Conservation (phyloP, 495 filamentous ascomycete species). For the Trichocladium uniseriatum region DNA sequence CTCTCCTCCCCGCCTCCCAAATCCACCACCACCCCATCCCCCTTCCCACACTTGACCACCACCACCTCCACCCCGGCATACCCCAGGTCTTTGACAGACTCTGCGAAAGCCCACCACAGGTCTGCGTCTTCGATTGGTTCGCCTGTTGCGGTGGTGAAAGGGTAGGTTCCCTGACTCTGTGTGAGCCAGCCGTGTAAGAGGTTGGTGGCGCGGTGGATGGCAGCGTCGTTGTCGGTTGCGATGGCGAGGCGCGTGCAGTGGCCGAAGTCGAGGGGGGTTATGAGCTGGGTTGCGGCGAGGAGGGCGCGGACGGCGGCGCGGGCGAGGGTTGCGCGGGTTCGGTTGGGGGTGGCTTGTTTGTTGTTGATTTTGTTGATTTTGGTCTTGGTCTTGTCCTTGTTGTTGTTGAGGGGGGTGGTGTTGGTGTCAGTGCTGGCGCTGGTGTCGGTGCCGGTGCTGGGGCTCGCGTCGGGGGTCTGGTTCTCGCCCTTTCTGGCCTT, state of each 20-base stretch:
- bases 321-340: background rate
- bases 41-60: background rate
- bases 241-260: background rate
- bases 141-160: background rate
- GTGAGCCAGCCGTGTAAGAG: background rate
- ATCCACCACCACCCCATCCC: background rate
- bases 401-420: too few species aligned
- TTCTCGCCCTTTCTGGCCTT: too few species aligned
- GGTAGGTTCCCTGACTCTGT: background rate
- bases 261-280: background rate
- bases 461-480: too few species aligned
- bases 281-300: background rate
- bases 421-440: too few species aligned
- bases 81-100: background rate
- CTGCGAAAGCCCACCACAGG: background rate
- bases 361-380: background rate
- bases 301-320: background rate
- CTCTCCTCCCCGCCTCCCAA: background rate
- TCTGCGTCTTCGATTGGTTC: background rate
- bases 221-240: background rate
- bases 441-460: too few species aligned
- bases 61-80: slow-evolving; percentile 1
- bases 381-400: background rate
- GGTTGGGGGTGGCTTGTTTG: too few species aligned
- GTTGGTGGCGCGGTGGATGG: background rate